Evolutionary conservation across 805 yeast species (phyloP), one percentile per base, ranked within the genome.

Genomic region (Yamadazyma sp.): DNA sequence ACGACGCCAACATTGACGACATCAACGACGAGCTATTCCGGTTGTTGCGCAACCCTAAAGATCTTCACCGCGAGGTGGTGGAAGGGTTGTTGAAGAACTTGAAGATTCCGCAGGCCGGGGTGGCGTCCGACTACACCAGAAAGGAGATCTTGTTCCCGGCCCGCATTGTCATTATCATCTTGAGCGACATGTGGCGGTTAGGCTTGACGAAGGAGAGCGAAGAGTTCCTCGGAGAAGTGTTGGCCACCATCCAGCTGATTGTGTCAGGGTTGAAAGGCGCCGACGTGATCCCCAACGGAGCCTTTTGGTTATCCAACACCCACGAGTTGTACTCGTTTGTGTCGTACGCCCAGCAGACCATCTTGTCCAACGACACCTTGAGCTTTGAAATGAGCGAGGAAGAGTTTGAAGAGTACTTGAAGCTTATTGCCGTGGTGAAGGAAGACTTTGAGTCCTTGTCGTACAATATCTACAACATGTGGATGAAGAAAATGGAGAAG

Each of bases 141-240:
- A 88, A 89, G 55, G 98, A 93, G 59, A 95, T 91, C 8, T 71
- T 93, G 38, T 93, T 89, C 80, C 99, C 99, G 18, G 93, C 97
- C 1, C 80, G 96, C 70, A 87, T 93, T 48, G 80, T 93, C 54
- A 91, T 93, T 54, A 84, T 93, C 48, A 83, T 91, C 22, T 71
- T 91, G 47, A 82, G 95, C 53, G 99, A 93, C 61, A 89, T 93
- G 98, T 93, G 99, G 99, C 78, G 98, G 64, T 72, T 91, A 32
- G 98, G 98, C 2, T 75, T 89, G 53, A 88, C 96, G 11, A 80
- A 84, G 48, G 96, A 91, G 61, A 81, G 91, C 56, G 98, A 93
- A 67, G 81, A 80, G 40, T 85, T 93, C 57, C 68, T 93, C 45
- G 96, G 96, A 32, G 90, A 84, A 57, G 95, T 89, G 2, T 73